Evolutionary conservation across 2,329 filamentous ascomycete species (phyloP), one percentile per base, ranked within the genome.

Genomic region (Epichloe bromicola): DNA sequence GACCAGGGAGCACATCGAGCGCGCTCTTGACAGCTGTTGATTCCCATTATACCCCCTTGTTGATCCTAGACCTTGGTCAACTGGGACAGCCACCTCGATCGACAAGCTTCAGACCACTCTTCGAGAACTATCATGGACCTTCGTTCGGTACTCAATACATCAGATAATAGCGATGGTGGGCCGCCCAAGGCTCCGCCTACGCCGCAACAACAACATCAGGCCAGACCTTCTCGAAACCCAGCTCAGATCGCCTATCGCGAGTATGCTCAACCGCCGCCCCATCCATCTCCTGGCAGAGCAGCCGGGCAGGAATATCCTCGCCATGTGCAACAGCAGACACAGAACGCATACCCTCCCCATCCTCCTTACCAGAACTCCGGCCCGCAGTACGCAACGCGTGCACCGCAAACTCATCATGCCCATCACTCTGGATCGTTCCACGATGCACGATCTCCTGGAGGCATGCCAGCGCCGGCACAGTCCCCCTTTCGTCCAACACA

Each of bases 61-160:
- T 42, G 47, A 46, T n/a, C 15, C n/a, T 14, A 36, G 33, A n/a
- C 36, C 34, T n/a, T 37, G 41, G 15, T 38, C 47, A 46, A 46
- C n/a, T 15, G 12, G 37, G 19, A 30, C 26, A 10, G 2, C 36
- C 33, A 33, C 39, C 15, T 45, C 17, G 17, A 19, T 7, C 38
- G 36, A 19, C 19, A 5, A 17, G 4, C 15, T 33, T 23, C 14
- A 38, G 5, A 37, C 19, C 37, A 19, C 6, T 44, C 37, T 17
- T n/a, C 33, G 36, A 19, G 12, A 8, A 34, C 17, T 55, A 61
- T 52, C 50, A 73, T 79, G 76, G 75, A 79, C 67, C 69, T 79
- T 52, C 65, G 69, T 55, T 72, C 71, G 15, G 74, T 82, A 59
- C 65, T 81, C 46, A 81, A 80, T 62, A 68, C 71, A 20, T 70